These are phyloP conservation scores for Furcasterigmium sp. DNA, from an alignment of 2,329 filamentous ascomycete species.

Conservation along the genomic window DNA sequence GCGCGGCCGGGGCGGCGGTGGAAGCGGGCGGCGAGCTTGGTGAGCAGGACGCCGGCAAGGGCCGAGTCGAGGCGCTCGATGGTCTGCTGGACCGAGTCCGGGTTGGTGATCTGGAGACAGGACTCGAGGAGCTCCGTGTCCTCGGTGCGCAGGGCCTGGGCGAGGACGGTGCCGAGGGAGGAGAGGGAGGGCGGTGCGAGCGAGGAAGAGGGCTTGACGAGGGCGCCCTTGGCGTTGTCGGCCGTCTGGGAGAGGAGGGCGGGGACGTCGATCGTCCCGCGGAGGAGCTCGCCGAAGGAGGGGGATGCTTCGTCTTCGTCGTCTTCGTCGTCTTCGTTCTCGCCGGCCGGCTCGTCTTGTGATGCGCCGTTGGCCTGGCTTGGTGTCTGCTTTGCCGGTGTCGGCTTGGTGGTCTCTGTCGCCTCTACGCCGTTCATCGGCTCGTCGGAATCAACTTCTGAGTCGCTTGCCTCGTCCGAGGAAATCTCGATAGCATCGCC, in stretches of 20 bases:
- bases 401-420: constrained; percentile 13
- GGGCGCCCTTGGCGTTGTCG: constrained; percentile 18
- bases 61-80: constrained; percentile 86
- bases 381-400: constrained; percentile 11
- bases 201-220: constrained; percentile 35
- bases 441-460: constrained; percentile 22
- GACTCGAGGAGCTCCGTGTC: constrained; percentile 86
- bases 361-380: constrained; percentile 8
- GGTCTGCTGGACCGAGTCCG: constrained; percentile 74
- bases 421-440: constrained; percentile 12
- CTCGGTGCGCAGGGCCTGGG: constrained; percentile 88
- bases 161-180: constrained; percentile 86
- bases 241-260: constrained; percentile 45
- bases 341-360: constrained; percentile 1
- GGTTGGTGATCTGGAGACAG: constrained; percentile 77
- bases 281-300: constrained; percentile 83
- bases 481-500: constrained; percentile 46
- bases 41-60: constrained; percentile 72
- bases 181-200: constrained; percentile 64
- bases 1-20: constrained; percentile 84
- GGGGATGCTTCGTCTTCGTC: constrained; percentile 42
- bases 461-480: constrained; percentile 48
- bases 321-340: constrained; percentile 23
- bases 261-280: constrained; percentile 71
- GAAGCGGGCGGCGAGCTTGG: constrained; percentile 80